Evolutionary conservation across 495 filamentous ascomycete genomes (phyloP).

Genomic region (Emericellopsis terricola): DNA sequence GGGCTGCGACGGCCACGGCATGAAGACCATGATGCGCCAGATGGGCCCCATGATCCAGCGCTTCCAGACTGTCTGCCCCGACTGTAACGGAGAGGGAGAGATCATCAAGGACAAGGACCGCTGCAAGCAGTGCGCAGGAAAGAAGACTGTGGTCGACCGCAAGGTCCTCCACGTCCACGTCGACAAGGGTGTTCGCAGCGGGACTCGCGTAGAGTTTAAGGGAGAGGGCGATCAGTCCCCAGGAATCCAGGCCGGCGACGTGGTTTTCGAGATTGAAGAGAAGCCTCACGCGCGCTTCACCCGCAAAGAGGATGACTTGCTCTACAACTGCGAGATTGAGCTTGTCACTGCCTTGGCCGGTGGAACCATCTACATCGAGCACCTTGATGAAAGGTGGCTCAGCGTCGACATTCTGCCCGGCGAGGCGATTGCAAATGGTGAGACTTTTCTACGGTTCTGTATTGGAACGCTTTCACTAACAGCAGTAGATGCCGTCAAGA

Average conservation of each 20-base stretch:
- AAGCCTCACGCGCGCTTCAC: conserved; percentile 93
- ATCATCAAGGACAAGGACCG: conserved; percentile 88
- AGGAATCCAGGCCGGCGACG: conserved; percentile 80
- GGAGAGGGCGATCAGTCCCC: conserved; percentile 96
- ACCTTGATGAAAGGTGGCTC: conserved; percentile 94
- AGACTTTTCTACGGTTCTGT: conserved; percentile 10
- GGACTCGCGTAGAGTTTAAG: conserved; percentile 88
- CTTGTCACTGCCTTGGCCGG: conserved; percentile 89
- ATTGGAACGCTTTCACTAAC: conserved; percentile 5
- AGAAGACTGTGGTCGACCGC: conserved; percentile 93
- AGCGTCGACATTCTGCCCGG: conserved; percentile 78
- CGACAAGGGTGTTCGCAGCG: conserved; percentile 81
- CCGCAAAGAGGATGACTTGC: conserved; percentile 88
- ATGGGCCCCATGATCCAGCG: conserved; percentile 99
- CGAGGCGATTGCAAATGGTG: conserved; percentile 86
- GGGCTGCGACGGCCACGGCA: conserved; percentile 81
- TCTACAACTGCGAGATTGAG: conserved; percentile 91
- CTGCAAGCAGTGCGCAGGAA: conserved; percentile 86
- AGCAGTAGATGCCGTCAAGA: conserved; percentile 63
- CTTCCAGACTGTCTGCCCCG: conserved; percentile 97
- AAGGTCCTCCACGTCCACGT: conserved; percentile 98
- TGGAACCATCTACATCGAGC: conserved; percentile 77
- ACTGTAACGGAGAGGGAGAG: conserved; percentile 95
- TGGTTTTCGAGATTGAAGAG: conserved; percentile 94
- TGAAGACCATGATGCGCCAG: conserved; percentile 99